Evolutionary conservation across 441 rosid species (phyloP).

Genomic region (California macrophylla): DNA sequence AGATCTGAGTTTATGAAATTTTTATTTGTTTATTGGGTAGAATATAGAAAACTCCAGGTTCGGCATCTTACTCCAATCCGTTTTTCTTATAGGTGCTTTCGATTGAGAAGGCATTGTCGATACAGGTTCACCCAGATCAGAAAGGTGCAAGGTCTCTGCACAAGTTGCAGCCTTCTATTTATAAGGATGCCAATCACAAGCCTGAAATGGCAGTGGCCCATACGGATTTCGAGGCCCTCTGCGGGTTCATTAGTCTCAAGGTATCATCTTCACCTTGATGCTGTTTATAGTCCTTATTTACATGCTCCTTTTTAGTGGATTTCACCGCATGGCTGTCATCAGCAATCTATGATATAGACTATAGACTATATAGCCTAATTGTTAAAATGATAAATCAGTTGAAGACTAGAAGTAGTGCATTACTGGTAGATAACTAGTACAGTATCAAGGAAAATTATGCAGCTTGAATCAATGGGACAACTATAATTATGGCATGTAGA

Average conservation of each 20-base stretch:
- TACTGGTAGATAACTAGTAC: too few species aligned
- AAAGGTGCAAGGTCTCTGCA: slow-evolving; percentile 24
- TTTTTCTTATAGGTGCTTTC: slow-evolving; percentile 27
- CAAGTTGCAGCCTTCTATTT: slow-evolving; percentile 20
- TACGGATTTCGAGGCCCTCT: slow-evolving; percentile 29
- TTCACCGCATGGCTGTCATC: not conserved
- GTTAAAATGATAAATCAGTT: too few species aligned
- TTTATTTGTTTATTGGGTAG: not conserved
- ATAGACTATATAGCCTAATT: too few species aligned
- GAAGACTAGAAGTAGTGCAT: too few species aligned
- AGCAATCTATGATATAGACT: not conserved
- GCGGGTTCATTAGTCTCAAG: slow-evolving; percentile 27
- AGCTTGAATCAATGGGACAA: too few species aligned
- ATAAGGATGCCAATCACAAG: slow-evolving; percentile 32
- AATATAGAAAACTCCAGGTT: not conserved
- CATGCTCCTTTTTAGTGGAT: not conserved
- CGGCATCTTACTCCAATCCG: not conserved
- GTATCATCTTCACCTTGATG: slow-evolving; percentile 8
- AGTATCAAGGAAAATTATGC: too few species aligned
- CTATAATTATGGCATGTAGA: too few species aligned
- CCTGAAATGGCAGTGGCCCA: slow-evolving; percentile 34
- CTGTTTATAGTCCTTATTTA: not conserved
- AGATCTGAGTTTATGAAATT: not conserved
- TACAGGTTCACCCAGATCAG: slow-evolving; percentile 34
- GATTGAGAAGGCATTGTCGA: slow-evolving; percentile 25